These are phyloP conservation scores for Wickerhamomyces pijperi DNA, from an alignment of 805 yeast species.

Conservation along the genomic window DNA sequence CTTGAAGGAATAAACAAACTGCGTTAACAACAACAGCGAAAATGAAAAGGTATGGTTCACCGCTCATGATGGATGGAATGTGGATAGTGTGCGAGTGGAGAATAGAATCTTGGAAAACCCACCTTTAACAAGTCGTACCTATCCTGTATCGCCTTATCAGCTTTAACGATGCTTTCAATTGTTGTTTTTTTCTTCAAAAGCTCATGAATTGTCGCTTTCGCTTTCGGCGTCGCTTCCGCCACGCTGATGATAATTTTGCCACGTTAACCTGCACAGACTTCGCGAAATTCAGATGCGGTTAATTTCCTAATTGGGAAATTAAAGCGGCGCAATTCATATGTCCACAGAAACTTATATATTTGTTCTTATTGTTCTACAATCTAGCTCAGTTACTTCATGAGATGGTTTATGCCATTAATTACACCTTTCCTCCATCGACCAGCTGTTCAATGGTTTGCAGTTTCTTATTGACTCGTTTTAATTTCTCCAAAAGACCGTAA, in stretches of 20 bases:
- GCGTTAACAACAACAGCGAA: conserved; percentile 79
- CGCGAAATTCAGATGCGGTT: no score
- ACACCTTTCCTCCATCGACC: background rate
- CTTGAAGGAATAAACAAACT: conserved; percentile 81
- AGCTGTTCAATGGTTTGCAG: conserved; percentile 5
- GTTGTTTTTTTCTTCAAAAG: background rate
- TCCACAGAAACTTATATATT: no score
- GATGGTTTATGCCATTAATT: no score
- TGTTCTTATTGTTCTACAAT: no score
- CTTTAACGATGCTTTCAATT: background rate
- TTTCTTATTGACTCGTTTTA: conserved; percentile 6
- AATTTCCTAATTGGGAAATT: conserved; percentile 9
- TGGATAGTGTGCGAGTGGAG: background rate
- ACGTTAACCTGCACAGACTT: no score
- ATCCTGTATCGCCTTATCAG: background rate
- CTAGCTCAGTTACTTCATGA: no score
- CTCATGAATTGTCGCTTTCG: no score
- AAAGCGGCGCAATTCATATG: no score
- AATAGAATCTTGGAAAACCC: no score
- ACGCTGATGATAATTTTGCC: background rate
- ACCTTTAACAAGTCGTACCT: no score
- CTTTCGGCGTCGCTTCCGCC: no score
- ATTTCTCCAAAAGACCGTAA: conserved; percentile 12
- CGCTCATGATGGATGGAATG: background rate
- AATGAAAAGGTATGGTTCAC: conserved; percentile 35